Base-by-base conservation (phyloP, 2,329 filamentous ascomycete genomes). In the Pseudogymnoascus sp. region DNA sequence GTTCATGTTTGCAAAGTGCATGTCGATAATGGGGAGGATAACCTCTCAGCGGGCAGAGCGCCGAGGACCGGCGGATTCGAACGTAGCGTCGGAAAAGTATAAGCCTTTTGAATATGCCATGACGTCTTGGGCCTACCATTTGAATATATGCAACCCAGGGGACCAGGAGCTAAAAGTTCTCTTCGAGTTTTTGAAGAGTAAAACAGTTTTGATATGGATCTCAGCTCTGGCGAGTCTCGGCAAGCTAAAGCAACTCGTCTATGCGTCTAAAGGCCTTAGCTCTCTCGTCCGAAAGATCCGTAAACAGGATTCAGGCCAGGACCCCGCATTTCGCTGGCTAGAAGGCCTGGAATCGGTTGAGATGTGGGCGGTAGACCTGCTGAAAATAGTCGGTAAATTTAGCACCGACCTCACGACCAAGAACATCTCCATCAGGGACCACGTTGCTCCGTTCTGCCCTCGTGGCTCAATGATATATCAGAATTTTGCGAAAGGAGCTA, bases 401-500 rank as follows among this genome's bases (percentile, higher is more conserved):
- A 71, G 71, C 2, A 39, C 12, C 6, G 63, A 65, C 36, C 60
- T 76, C 6, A 37, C 60, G 0, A 36, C 54, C 30, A 60, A 68
- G 6, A 74, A 75, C 0, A 63, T 69, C 4, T 62, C 70, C 0
- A 76, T 77, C 36, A 74, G 75, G 63, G 71, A 73, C 38, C 62
- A 69, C 2, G 71, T 77, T 8, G 72, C 75, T 1, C 72, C 74
- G 1, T 72, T 78, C 41, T 77, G 75, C 62, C 75, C 76, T 0
- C 35, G 59, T 6, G 65, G 67, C 22, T 76, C 76, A 8, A 64
- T 68, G 4, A 71, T 76, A 4, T 70, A 71, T 59, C 65, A 70
- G 57, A 66, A 69, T 6, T 76, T 75, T 61, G 67, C 67, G 0
- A 60, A 66, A 30, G 41, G 38, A 20, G 38, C 38, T 41, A 6